phyloP scores from a whole-genome alignment of 768 basidiomycete species.

The Hygrophorus russula region DNA sequence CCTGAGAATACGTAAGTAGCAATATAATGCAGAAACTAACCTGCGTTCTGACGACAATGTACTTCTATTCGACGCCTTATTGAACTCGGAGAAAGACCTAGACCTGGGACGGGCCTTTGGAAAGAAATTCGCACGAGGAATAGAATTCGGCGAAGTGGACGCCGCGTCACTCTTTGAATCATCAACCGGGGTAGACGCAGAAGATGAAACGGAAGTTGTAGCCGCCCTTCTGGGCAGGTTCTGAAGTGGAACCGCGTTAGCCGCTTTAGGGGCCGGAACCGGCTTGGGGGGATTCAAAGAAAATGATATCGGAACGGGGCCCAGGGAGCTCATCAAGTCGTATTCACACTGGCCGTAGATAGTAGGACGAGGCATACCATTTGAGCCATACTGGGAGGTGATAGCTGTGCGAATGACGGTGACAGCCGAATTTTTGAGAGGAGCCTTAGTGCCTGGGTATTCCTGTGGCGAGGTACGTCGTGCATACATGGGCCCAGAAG shows the following conservation, averaged over 20 bases:
- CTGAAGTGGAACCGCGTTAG: neutral
- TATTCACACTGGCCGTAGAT: slow-evolving; percentile 47
- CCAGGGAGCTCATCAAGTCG: slow-evolving; percentile 37
- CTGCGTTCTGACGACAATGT: neutral
- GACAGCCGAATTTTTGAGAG: slow-evolving; percentile 9
- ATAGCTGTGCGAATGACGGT: slow-evolving; percentile 19
- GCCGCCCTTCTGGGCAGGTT: neutral
- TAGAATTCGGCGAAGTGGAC: slow-evolving; percentile 10
- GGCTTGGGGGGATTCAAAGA: slow-evolving; percentile 35
- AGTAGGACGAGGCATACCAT: slow-evolving; percentile 29
- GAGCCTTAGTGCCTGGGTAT: slow-evolving; percentile 8
- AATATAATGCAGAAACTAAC: neutral
- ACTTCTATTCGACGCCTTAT: slow-evolving; percentile 16
- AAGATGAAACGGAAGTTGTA: neutral
- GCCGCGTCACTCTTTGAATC: neutral
- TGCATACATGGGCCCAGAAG: slow-evolving; percentile 54
- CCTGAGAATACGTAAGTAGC: neutral
- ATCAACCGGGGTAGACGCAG: neutral
- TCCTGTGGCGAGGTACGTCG: slow-evolving; percentile 12
- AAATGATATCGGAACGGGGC: slow-evolving; percentile 55
- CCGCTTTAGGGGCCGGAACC: slow-evolving; percentile 4
- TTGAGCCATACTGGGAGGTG: neutral
- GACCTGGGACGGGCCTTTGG: slow-evolving; percentile 59
- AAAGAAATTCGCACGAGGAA: slow-evolving; percentile 55
- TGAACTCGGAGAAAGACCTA: slow-evolving; percentile 69